phyloP scores from a whole-genome alignment of 1,284 basidiomycete species.

The Volvariella volvacea region DNA sequence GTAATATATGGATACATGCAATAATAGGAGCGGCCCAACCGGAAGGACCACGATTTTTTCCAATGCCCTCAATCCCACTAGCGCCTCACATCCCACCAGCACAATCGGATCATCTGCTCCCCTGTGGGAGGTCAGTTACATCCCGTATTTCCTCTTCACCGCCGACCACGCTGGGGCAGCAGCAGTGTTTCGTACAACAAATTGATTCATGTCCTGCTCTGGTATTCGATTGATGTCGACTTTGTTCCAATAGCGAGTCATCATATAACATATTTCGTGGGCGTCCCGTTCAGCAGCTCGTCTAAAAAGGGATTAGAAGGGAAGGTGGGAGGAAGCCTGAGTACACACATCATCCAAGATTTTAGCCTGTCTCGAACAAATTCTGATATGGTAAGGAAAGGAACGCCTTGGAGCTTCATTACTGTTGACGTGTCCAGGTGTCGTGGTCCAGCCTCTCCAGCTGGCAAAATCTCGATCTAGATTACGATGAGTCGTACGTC shows the following conservation, averaged over 20 bases:
- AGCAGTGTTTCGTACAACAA: constrained; percentile 46
- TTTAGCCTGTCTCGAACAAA: constrained; percentile 76
- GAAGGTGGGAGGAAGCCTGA: constrained; percentile 11
- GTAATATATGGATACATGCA: constrained; percentile 1
- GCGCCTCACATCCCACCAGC: background rate
- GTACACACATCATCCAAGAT: constrained; percentile 64
- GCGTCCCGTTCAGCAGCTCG: constrained; percentile 63
- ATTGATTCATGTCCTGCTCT: constrained; percentile 73
- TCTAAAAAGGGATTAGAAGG: constrained; percentile 28
- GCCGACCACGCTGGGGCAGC: constrained; percentile 63
- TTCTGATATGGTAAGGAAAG: constrained; percentile 72
- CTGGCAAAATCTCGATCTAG: constrained; percentile 75
- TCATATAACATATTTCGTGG: constrained; percentile 60
- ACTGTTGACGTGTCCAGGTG: constrained; percentile 58
- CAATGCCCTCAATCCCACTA: background rate
- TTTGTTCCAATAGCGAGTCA: constrained; percentile 67
- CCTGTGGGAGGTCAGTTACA: constrained; percentile 19
- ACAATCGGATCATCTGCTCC: background rate
- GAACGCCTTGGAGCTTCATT: constrained; percentile 58
- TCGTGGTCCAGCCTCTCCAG: constrained; percentile 73
- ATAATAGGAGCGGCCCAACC: background rate
- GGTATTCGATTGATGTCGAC: constrained; percentile 77
- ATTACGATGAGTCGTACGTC: constrained; percentile 6
- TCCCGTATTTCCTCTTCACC: constrained; percentile 63
- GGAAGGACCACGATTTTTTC: background rate